Conservation (phyloP, 768 basidiomycete genomes). For the Cystobasidiopsis lactophilus region DNA sequence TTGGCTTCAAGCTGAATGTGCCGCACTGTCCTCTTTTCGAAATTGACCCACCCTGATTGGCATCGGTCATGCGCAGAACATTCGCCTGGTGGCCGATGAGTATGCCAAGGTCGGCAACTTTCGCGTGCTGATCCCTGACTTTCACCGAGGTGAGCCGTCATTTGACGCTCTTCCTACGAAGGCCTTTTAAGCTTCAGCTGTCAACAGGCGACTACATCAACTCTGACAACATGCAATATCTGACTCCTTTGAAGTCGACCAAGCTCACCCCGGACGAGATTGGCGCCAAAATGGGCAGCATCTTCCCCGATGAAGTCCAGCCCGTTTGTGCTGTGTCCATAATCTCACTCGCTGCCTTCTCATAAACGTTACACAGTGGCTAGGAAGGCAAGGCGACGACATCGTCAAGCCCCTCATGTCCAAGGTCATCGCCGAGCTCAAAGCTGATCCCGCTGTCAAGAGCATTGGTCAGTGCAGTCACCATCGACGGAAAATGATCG, state of each 20-base stretch:
- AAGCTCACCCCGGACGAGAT: not conserved
- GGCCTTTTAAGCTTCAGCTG: not conserved
- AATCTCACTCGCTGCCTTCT: no score
- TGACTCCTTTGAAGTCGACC: not conserved
- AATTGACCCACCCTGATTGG: not conserved
- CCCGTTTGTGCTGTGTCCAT: no score
- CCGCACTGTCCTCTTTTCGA: not conserved
- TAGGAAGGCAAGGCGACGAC: not conserved
- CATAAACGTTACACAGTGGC: no score
- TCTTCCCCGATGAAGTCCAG: not conserved
- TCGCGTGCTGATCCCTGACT: not conserved
- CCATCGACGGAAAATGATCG: no score
- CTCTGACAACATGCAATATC: not conserved
- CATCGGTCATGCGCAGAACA: not conserved
- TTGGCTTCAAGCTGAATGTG: not conserved
- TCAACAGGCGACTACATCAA: not conserved
- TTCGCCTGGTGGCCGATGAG: constrained; percentile 4
- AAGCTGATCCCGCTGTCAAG: not conserved
- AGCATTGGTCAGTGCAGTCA: no score
- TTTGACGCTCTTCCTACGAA: no score
- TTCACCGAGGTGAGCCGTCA: not conserved
- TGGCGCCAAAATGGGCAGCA: not conserved
- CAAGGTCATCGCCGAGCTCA: not conserved
- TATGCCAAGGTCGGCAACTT: constrained; percentile 1
- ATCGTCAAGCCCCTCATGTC: not conserved